Base-by-base conservation (phyloP, 768 basidiomycete genomes). In the Xerocomellus chrysenteron region DNA sequence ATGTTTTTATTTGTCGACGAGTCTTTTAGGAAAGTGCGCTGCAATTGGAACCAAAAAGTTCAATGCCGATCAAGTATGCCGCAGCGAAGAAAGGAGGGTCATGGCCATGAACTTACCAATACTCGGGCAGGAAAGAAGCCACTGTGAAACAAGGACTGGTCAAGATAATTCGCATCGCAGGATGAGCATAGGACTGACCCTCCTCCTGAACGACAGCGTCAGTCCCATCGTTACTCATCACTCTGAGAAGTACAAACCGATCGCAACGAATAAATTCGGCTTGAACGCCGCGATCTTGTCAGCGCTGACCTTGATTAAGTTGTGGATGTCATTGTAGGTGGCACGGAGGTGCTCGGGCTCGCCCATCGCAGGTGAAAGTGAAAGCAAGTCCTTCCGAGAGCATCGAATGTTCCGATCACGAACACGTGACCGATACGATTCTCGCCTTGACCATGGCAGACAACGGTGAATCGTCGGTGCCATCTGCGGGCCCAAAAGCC, bases 111-210 rank as follows among this genome's bases (percentile, higher is more conserved):
- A 63, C 69, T 59, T 63, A 87, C 88, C 82, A 96, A 81, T 43
- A 97, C 90, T 44, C 95, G 87, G 21, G 95, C 95, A 48, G 95
- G 95, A 75, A 98, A 94, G 76, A 96, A 98, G 30, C 96, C 95
- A 43, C 93, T 92, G 71, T 49, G 55, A 47, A 47, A 51, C 52
- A 50, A 63, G 61, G 59, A 54, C 41, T 40, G 35, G 28, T 67
- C 49, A 58, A 47, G 28, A 50, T 47, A 47, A 57, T 54, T 53
- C 55, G 48, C n/a, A 59, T 26, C 24, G 54, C 53, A 65, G 42
- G 30, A 59, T 26, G 54, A 55, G 26, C 53, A 50, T 14, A 39
- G 46, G 28, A 84, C 87, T 78, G 60, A 92, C 92, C 90, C 90
- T 81, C 91, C 90, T 63, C 90, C 88, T 91, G 65, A 36, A 56